phyloP scores from a whole-genome alignment of 441 rosid species.

The Corymbia calophylla region DNA sequence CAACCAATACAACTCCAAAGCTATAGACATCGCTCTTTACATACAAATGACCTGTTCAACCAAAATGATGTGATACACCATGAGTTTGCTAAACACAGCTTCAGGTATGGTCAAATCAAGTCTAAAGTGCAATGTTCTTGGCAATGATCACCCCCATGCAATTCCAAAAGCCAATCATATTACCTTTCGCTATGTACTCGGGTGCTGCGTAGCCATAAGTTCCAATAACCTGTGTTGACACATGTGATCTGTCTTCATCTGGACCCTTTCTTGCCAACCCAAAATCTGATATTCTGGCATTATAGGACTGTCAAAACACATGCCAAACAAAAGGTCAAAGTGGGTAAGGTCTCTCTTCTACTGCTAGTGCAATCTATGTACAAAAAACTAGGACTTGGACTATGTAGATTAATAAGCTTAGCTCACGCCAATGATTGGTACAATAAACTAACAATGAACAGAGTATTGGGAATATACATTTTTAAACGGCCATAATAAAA shows the following conservation, averaged over 20 bases:
- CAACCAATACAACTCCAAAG: constrained; percentile 6
- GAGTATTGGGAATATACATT: background rate
- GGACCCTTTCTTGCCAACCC: constrained; percentile 8
- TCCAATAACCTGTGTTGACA: background rate
- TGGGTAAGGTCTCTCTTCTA: background rate
- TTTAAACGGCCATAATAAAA: background rate
- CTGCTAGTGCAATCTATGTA: background rate
- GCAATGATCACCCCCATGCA: background rate
- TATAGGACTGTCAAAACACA: background rate
- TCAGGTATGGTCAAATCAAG: background rate
- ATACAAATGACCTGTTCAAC: background rate
- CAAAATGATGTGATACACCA: background rate
- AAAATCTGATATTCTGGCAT: constrained; percentile 6
- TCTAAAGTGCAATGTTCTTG: background rate
- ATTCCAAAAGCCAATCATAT: background rate
- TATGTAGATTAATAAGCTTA: background rate
- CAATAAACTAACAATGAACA: background rate
- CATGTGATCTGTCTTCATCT: background rate
- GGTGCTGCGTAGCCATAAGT: constrained; percentile 8
- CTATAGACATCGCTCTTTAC: constrained; percentile 6
- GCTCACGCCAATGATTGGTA: background rate
- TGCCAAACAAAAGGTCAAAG: background rate
- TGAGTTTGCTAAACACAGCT: background rate
- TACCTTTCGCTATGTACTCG: constrained; percentile 4
- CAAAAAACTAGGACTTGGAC: background rate